phyloP scores from a whole-genome alignment of 1,284 basidiomycete species.

The Peniophora sp. region DNA sequence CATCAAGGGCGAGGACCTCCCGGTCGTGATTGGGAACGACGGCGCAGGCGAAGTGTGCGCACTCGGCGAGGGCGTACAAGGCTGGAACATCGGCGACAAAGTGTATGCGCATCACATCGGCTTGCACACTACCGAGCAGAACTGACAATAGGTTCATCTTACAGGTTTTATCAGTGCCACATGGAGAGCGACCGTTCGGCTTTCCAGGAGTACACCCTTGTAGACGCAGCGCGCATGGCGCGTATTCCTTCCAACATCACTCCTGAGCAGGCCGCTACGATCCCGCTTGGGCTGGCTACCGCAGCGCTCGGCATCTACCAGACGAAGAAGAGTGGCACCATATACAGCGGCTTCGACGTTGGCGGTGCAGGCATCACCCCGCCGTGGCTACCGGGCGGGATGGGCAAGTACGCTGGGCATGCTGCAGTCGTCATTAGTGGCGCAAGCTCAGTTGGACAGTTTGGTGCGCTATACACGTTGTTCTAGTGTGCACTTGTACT shows the following conservation, averaged over 20 bases:
- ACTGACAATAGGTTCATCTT: too few species aligned
- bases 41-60: slow-evolving; percentile 31
- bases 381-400: slow-evolving; percentile 16
- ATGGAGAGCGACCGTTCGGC: slow-evolving; percentile 8
- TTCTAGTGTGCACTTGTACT: slow-evolving; percentile 5
- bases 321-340: slow-evolving; percentile 5
- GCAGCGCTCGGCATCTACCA: slow-evolving; percentile 9
- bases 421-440: slow-evolving; percentile 28
- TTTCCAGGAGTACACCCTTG: slow-evolving; percentile 17
- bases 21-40: slow-evolving; percentile 38
- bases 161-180: slow-evolving; percentile 14
- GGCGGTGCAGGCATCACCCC: slow-evolving; percentile 10
- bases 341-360: neutral
- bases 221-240: slow-evolving; percentile 7
- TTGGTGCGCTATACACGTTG: slow-evolving; percentile 21
- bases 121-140: too few species aligned
- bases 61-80: slow-evolving; percentile 27
- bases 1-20: slow-evolving; percentile 9
- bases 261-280: slow-evolving; percentile 13
- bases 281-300: slow-evolving; percentile 14
- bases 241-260: slow-evolving; percentile 13
- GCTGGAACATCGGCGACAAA: slow-evolving; percentile 31
- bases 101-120: slow-evolving; percentile 16
- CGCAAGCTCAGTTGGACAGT: slow-evolving; percentile 27
- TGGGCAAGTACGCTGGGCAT: slow-evolving; percentile 16